Conservation (phyloP, 148 eudicot genomes). For the Agrostemma githago region DNA sequence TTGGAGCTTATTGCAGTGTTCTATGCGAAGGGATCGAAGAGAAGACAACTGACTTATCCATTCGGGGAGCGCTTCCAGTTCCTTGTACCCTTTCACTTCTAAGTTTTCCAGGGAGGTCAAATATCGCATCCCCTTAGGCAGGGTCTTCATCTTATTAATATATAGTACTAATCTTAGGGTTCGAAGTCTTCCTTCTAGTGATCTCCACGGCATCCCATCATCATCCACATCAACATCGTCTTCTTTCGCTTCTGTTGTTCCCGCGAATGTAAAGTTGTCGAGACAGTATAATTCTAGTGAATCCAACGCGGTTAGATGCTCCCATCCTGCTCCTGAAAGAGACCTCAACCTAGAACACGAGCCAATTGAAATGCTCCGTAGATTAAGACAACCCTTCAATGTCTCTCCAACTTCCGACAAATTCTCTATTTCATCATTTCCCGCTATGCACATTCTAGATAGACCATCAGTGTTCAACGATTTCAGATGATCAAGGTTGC, state of each 20-base stretch:
- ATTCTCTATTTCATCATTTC: not conserved
- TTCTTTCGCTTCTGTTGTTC: no score
- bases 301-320: slow-evolving; percentile 16
- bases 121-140: not conserved
- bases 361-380: not conserved
- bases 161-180: not conserved
- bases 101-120: not conserved
- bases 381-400: not conserved
- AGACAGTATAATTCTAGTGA: not conserved
- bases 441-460: not conserved
- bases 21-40: not conserved
- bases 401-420: not conserved
- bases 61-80: not conserved
- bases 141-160: not conserved
- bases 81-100: not conserved
- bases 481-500: not conserved
- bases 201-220: slow-evolving; percentile 2
- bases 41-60: slow-evolving; percentile 13
- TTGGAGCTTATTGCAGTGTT: not conserved
- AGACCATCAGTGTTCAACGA: not conserved
- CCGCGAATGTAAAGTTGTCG: not conserved
- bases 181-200: not conserved
- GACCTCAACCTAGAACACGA: not conserved
- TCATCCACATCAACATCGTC: not conserved
- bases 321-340: not conserved